Evolutionary conservation across 805 yeast species (phyloP).

Genomic region (Suhomyces canberraensis): DNA sequence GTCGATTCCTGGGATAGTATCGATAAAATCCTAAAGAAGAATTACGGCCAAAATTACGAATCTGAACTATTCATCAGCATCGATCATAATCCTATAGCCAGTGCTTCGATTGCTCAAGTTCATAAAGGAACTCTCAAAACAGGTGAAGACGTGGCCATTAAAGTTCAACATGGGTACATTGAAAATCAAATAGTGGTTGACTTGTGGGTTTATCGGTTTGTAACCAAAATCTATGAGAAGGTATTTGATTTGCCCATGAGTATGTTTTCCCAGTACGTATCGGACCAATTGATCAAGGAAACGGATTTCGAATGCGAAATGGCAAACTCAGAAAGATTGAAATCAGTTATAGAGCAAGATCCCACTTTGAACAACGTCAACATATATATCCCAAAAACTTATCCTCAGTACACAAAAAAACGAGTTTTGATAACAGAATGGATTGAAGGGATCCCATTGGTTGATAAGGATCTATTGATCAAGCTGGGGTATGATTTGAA

Average conservation of each 20-base stretch:
- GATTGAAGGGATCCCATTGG: slow-evolving; percentile 67
- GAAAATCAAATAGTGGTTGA: slow-evolving; percentile 59
- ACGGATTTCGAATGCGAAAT: slow-evolving; percentile 59
- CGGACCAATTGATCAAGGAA: slow-evolving; percentile 57
- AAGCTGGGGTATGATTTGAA: slow-evolving; percentile 37
- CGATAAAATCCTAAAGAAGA: slow-evolving; percentile 37
- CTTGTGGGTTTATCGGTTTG: slow-evolving; percentile 51
- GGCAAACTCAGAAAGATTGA: slow-evolving; percentile 46
- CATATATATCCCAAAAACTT: slow-evolving; percentile 54
- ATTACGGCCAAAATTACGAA: slow-evolving; percentile 43
- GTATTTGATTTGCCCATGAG: slow-evolving; percentile 64
- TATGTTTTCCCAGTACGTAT: slow-evolving; percentile 53
- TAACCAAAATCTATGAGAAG: slow-evolving; percentile 51
- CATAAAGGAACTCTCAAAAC: slow-evolving; percentile 48
- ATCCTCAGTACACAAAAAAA: slow-evolving; percentile 41
- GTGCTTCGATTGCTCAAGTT: slow-evolving; percentile 75
- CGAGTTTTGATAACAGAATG: slow-evolving; percentile 67
- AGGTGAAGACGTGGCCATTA: slow-evolving; percentile 59
- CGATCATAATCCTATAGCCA: slow-evolving; percentile 61
- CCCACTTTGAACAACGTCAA: slow-evolving; percentile 30
- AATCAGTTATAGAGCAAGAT: slow-evolving; percentile 41
- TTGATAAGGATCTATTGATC: slow-evolving; percentile 42
- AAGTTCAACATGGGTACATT: slow-evolving; percentile 65
- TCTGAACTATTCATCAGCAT: slow-evolving; percentile 39
- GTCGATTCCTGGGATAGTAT: slow-evolving; percentile 48